A percentile compares a stretch with the other conserved stretches of the same genome.
Evolutionary conservation across 2,329 filamentous ascomycete species (phyloP).

Genomic region (Ophiostoma sp.): DNA sequence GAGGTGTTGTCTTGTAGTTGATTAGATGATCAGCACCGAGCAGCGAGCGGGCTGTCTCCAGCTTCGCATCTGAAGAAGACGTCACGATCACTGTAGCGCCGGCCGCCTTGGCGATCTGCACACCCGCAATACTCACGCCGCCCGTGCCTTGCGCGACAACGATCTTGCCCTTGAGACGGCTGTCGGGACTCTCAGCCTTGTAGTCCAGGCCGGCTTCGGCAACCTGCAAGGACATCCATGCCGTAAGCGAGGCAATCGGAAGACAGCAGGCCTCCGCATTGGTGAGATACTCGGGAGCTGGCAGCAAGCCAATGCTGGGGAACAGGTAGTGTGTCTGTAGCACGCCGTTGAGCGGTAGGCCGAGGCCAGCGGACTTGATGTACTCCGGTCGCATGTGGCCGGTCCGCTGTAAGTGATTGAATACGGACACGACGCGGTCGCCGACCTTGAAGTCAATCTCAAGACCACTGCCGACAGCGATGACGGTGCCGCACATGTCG

Average conservation of each 20-base stretch:
- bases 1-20: conserved; percentile 49
- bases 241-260: conserved; percentile 57
- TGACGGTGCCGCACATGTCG: conserved; percentile 62
- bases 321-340: conserved; percentile 57
- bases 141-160: conserved; percentile 52
- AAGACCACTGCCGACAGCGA: conserved; percentile 41
- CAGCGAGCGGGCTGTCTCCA: conserved; percentile 39
- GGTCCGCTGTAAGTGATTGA: conserved; percentile 51
- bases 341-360: conserved; percentile 54
- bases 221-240: conserved; percentile 54
- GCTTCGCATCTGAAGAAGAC: conserved; percentile 49
- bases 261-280: conserved; percentile 56
- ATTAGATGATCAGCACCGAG: conserved; percentile 49
- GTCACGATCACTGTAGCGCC: conserved; percentile 50
- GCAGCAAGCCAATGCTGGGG: conserved; percentile 49
- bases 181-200: not conserved
- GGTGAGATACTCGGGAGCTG: conserved; percentile 50
- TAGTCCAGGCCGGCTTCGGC: conserved; percentile 6
- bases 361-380: conserved; percentile 53
- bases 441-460: conserved; percentile 46
- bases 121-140: conserved; percentile 46
- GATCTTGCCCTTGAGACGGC: conserved; percentile 32
- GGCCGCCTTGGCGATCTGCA: conserved; percentile 50
- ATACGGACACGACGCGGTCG: conserved; percentile 62
- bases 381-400: conserved; percentile 55